Base-by-base conservation (phyloP, 495 filamentous ascomycete species). In the Penicillium tannophilum region DNA sequence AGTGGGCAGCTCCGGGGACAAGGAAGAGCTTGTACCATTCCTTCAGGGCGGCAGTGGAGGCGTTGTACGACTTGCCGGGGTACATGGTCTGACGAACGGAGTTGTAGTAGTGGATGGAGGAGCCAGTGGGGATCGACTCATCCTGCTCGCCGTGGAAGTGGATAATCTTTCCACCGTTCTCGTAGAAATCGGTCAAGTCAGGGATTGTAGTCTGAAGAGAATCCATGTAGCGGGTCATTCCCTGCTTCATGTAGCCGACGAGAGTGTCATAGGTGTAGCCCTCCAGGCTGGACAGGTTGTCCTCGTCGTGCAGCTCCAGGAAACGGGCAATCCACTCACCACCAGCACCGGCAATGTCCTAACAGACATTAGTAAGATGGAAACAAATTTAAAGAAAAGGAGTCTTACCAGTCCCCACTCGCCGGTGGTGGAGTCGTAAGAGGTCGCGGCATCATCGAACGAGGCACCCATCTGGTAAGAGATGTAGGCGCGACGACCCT, bases 91-190 rank as follows among this genome's bases (percentile, higher is more conserved):
- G 62, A 16, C 79, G 71, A 19, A 85, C 82, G 5, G 79, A 72
- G 35, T 85, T 78, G 52, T 73, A 73, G 54, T 79, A 84, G 26
- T 72, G 74, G 6, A 81, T 70, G 0, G 79, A 82, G 1, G 76
- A 79, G 14, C 54, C 77, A 1, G 79, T 68, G 0, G 81, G 79
- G 39, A 85, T 79, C 16, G 63, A 64, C 44, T 65, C 59, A 59
- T 84, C 82, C 3, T 76, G 68, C 62, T 83, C 80, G 31, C 82
- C 82, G 54, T 85, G 82, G 58, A 71, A 76, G 53, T 77, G 78
- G 7, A 84, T 60, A 30, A 85, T 55, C 62, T 84, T 84, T 19
- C 79, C 80, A 23, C 82, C 82, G 6, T 71, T 64, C 1, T 66
- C 28, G 24, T 78, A 67, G 56, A 78, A 83, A 0, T 64, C 58